Evolutionary conservation across 2,329 filamentous ascomycete genomes (phyloP).

Genomic region (Chaetomium globosum): DNA sequence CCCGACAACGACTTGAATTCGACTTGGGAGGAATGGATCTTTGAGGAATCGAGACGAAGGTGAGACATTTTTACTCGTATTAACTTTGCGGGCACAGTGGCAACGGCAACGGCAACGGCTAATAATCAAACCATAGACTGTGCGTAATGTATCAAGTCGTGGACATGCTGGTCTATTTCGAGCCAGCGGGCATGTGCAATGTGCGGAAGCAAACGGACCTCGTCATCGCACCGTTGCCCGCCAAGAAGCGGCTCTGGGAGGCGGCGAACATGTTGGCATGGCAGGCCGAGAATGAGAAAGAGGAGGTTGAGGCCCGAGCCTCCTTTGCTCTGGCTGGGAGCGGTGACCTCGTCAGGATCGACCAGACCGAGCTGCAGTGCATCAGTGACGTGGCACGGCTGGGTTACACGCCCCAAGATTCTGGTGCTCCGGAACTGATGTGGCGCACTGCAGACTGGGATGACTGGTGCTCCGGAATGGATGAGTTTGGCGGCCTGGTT

Average conservation of each 20-base stretch:
- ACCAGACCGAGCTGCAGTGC: neutral
- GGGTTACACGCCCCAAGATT: neutral
- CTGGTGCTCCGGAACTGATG: neutral
- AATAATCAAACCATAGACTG: neutral
- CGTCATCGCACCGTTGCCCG: constrained; percentile 12
- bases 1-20: neutral
- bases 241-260: constrained; percentile 9
- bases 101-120: neutral
- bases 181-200: constrained; percentile 12
- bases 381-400: neutral
- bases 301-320: neutral
- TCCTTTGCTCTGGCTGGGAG: constrained; percentile 7
- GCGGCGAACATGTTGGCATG: neutral
- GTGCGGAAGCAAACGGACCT: neutral
- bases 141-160: constrained; percentile 13
- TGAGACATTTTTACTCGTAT: neutral
- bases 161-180: constrained; percentile 5
- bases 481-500: constrained; percentile 8
- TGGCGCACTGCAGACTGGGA: constrained; percentile 4
- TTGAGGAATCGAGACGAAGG: constrained; percentile 11
- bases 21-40: constrained; percentile 12
- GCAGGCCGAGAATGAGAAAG: constrained; percentile 5
- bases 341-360: constrained; percentile 5
- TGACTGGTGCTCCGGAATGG: constrained; percentile 15
- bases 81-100: no score